phyloP scores from a whole-genome alignment of 805 yeast genomes.

The Pachysolen tannophilus region DNA sequence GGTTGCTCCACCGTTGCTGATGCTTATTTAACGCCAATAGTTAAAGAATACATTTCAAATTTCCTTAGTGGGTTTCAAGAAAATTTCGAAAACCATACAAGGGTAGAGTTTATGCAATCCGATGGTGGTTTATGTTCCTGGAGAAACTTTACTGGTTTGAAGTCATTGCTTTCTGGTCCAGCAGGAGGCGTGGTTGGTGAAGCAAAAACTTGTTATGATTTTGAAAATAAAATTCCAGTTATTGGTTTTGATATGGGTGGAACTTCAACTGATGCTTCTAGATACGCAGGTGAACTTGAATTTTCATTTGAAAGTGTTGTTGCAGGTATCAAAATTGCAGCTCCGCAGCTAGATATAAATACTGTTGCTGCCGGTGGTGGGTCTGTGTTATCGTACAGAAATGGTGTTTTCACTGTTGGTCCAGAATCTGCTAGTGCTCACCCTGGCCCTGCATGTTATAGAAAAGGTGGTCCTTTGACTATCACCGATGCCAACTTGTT shows the following conservation, averaged over 20 bases:
- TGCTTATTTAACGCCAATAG: constrained; percentile 29
- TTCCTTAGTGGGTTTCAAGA: constrained; percentile 21
- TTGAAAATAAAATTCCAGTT: constrained; percentile 15
- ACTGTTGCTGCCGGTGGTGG: constrained; percentile 17
- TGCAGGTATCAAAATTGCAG: constrained; percentile 21
- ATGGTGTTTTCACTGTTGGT: constrained; percentile 20
- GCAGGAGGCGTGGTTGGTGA: constrained; percentile 57
- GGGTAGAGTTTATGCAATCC: constrained; percentile 47
- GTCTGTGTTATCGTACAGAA: constrained; percentile 10
- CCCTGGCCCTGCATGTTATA: constrained; percentile 27
- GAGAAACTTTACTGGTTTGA: constrained; percentile 42
- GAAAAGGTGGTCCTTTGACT: constrained; percentile 26
- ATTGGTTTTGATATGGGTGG: constrained; percentile 31
- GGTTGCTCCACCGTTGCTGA: constrained; percentile 29
- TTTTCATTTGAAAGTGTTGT: constrained; percentile 17
- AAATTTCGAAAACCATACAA: constrained; percentile 18
- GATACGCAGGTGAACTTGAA: constrained; percentile 32
- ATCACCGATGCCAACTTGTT: constrained; percentile 26
- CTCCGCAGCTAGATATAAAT: constrained; percentile 19
- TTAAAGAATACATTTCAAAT: constrained; percentile 25
- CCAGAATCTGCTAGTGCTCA: constrained; percentile 26
- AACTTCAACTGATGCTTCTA: constrained; percentile 41
- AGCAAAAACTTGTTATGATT: constrained; percentile 41
- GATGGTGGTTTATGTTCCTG: constrained; percentile 50
- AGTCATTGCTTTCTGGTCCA: constrained; percentile 48